Conservation (phyloP, 2,329 filamentous ascomycete genomes). For the Diplodia corticola region DNA sequence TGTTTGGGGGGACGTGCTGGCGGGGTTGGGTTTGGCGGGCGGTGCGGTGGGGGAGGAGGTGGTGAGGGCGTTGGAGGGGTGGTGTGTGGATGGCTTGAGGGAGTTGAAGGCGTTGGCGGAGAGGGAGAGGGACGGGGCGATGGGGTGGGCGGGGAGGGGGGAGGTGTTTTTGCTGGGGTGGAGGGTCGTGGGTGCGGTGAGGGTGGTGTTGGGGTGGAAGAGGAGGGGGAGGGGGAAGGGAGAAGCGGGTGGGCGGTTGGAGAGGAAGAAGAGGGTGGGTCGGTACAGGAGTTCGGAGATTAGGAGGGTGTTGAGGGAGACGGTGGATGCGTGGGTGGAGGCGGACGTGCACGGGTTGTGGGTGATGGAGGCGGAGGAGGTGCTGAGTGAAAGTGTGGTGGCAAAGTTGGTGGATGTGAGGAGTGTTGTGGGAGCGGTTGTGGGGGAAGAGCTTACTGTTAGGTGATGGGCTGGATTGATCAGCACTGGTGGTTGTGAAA, state of each 20-base stretch:
- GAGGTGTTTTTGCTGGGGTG: slow-evolving; percentile 65
- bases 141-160: slow-evolving; percentile 72
- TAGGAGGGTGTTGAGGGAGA: slow-evolving; percentile 31
- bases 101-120: slow-evolving; percentile 9
- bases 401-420: slow-evolving; percentile 19
- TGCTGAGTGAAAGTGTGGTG: slow-evolving; percentile 32
- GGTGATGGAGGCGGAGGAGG: slow-evolving; percentile 37
- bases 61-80: neutral
- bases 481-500: no score
- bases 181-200: slow-evolving; percentile 44
- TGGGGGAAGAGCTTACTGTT: neutral
- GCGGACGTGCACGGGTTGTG: slow-evolving; percentile 39
- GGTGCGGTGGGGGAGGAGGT: neutral
- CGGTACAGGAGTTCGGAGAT: slow-evolving; percentile 30
- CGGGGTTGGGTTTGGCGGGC: neutral
- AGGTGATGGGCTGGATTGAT: neutral
- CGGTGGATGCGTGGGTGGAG: slow-evolving; percentile 29
- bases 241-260: neutral
- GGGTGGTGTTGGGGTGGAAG: slow-evolving; percentile 34
- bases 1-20: neutral
- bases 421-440: neutral
- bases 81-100: neutral
- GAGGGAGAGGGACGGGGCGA: slow-evolving; percentile 56
- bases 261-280: slow-evolving; percentile 27
- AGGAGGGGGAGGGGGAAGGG: neutral